These are phyloP conservation scores for Suhomyces atakaporum DNA, from an alignment of 1,139 yeast species.

Conservation along the genomic window DNA sequence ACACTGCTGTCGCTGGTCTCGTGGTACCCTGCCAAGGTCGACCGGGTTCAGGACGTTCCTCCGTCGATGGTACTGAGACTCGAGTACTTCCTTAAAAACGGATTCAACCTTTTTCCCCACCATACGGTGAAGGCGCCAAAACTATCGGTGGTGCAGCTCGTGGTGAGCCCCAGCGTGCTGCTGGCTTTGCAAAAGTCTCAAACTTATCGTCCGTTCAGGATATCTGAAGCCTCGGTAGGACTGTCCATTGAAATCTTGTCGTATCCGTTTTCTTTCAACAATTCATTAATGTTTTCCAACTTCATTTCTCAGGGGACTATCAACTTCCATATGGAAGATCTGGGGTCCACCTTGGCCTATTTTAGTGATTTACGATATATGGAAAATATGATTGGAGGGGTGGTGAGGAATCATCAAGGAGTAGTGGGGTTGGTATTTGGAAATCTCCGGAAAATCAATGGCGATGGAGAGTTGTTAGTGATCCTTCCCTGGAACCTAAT, in stretches of 20 bases:
- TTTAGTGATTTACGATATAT: conserved; percentile 57
- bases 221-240: conserved; percentile 8
- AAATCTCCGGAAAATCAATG: conserved; percentile 48
- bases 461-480: conserved; percentile 61
- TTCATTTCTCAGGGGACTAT: conserved; percentile 51
- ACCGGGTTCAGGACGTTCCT: conserved; percentile 9
- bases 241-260: conserved; percentile 31
- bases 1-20: conserved; percentile 14
- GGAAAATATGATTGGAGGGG: conserved; percentile 69
- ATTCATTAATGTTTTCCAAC: conserved; percentile 55
- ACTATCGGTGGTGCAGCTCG: conserved; percentile 3
- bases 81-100: conserved; percentile 22
- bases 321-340: conserved; percentile 25
- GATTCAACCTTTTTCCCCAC: conserved; percentile 33
- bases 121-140: conserved; percentile 17
- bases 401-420: conserved; percentile 28
- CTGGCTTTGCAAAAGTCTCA: conserved; percentile 24
- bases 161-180: neutral
- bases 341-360: conserved; percentile 23
- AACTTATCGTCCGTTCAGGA: neutral
- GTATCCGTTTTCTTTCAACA: conserved; percentile 61
- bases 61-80: conserved; percentile 11
- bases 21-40: conserved; percentile 25
- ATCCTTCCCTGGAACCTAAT: conserved; percentile 52
- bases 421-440: conserved; percentile 51